Conservation (phyloP, 306 rosid species). For the Dryas drummondii region DNA sequence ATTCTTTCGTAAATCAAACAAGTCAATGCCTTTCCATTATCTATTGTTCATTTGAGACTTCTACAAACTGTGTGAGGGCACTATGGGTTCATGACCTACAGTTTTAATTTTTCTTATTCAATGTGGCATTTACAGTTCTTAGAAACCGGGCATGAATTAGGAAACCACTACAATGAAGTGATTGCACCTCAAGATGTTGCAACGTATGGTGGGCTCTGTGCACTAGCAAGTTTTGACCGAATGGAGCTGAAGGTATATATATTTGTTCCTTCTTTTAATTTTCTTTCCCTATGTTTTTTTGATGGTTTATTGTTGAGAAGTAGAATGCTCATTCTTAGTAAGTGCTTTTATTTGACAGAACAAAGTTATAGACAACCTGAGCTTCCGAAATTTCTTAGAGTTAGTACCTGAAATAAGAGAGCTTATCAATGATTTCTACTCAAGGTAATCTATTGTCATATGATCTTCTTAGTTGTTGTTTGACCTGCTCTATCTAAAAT, state of each 20-base stretch:
- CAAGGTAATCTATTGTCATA: conserved; percentile 56
- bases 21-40: not conserved
- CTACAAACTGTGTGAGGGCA: not conserved
- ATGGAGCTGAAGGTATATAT: conserved; percentile 81
- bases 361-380: conserved; percentile 88
- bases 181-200: conserved; percentile 98
- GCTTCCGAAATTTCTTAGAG: conserved; percentile 90
- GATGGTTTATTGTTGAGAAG: not conserved
- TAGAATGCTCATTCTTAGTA: conserved; percentile 22
- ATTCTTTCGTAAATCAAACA: not conserved
- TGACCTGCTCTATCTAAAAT: not conserved
- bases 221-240: conserved; percentile 95
- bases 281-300: not conserved
- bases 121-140: conserved; percentile 62
- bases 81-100: not conserved
- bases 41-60: not conserved
- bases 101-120: not conserved
- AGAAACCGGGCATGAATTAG: conserved; percentile 78
- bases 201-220: conserved; percentile 97
- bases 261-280: conserved; percentile 19
- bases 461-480: not conserved
- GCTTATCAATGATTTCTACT: conserved; percentile 90
- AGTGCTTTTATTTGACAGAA: conserved; percentile 52
- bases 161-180: conserved; percentile 78
- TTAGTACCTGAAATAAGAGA: conserved; percentile 96